These are phyloP conservation scores for Leptomonas seymouri DNA, from an alignment of 208 protist genomes.

Conservation along the genomic window DNA sequence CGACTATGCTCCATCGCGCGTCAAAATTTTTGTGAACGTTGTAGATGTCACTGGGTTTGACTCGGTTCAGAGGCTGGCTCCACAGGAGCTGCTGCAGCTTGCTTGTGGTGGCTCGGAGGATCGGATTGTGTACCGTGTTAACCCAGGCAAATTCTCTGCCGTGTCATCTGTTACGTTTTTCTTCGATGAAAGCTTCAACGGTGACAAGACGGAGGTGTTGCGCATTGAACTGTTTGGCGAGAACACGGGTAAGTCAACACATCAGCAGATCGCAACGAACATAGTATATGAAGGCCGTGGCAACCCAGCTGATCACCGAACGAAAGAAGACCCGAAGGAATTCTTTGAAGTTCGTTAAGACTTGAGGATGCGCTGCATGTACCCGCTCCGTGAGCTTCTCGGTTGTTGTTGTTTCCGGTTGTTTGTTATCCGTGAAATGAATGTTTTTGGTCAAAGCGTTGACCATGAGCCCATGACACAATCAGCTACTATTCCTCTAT, in stretches of 20 bases:
- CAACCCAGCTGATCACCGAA: slow-evolving; percentile 86
- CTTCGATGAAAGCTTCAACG: slow-evolving; percentile 80
- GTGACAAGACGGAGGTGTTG: slow-evolving; percentile 73
- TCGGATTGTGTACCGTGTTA: slow-evolving; percentile 79
- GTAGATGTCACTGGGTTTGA: slow-evolving; percentile 68
- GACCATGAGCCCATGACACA: too few species aligned
- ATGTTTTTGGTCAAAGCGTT: too few species aligned
- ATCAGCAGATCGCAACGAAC: slow-evolving; percentile 79
- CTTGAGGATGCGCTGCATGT: not conserved
- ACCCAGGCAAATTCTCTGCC: slow-evolving; percentile 64
- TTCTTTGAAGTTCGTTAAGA: slow-evolving; percentile 38
- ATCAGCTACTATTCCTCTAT: too few species aligned
- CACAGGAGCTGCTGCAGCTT: slow-evolving; percentile 79
- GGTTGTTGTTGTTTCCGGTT: not conserved
- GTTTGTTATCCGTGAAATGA: too few species aligned
- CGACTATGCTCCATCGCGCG: slow-evolving; percentile 58
- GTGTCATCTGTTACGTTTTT: slow-evolving; percentile 60
- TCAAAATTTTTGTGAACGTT: slow-evolving; percentile 84
- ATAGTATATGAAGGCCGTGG: slow-evolving; percentile 81
- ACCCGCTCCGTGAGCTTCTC: not conserved
- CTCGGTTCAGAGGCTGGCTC: slow-evolving; percentile 68
- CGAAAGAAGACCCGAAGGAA: slow-evolving; percentile 49
- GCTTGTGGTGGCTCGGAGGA: slow-evolving; percentile 62
- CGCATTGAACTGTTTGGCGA: slow-evolving; percentile 89
- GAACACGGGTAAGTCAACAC: slow-evolving; percentile 57